Base-by-base conservation (phyloP, 164 flowering plant species). In the Dillenia suffruticosa region DNA sequence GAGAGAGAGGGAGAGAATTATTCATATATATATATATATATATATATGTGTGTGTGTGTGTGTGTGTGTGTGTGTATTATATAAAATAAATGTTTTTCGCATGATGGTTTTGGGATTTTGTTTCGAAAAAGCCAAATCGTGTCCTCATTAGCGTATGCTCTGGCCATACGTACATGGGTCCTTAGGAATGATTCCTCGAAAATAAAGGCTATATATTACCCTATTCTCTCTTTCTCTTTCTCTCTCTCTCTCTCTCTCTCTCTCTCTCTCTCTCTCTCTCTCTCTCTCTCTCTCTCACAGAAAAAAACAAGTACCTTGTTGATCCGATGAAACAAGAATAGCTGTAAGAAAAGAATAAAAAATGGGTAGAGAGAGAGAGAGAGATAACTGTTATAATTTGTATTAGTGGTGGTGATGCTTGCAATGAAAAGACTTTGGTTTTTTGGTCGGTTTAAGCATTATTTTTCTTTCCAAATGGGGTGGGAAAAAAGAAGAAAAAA, bases 91-190 rank as follows among this genome's bases (percentile, higher is more conserved):
- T 44, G 44, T 44, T 6, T 12, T 19, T 57, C 48, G 9, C 54
- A 52, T 40, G 12, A 13, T 8, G 26, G 12, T 57, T 58, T 58
- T 22, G 49, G 40, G 40, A 32, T 12, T 52, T 55, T 71, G 72
- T 44, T 19, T 4, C 49, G 59, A 40, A 72, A 76, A 76, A 76
- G 80, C 70, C 56, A 64, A 73, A 68, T 72, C 70, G 26, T 73
- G 75, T 76, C 80, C 80, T 61, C 62, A 62, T 70, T 73, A 63
- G 62, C 46, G 51, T 12, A 50, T 32, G 40, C 40, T 32, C 45
- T 19, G 40, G 53, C 54, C 44, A 59, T 44, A 50, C 17, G 16
- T 3, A 57, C 51, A 46, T 43, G 68, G 68, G 63, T 61, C 75
- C 63, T 59, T 48, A 43, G 51, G 66, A 58, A 59, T 58, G 57